Evolutionary conservation across 805 yeast genomes (phyloP), one percentile per base, ranked within the genome.

Genomic region (Ogataea sp.): DNA sequence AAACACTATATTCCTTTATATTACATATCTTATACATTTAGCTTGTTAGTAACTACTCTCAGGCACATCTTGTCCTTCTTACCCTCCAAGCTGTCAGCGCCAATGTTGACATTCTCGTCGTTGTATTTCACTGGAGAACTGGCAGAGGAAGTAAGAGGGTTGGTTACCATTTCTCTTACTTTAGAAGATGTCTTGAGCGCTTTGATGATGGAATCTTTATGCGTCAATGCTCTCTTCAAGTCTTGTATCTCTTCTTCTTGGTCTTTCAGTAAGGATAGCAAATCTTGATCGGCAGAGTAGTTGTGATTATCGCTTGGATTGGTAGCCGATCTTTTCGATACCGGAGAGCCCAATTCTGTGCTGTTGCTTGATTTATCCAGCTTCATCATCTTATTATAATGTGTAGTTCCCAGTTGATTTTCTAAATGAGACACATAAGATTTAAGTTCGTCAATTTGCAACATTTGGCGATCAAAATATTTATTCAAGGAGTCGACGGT

Each of bases 191-290:
- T 75, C 27, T 80, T 75, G 40, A 87, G 62, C 1, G 90, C 87
- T 43, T 73, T 75, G 42, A 88, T 83, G 46, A 88, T 80, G 34
- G 79, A 78, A 48, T 87, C 95, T 56, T 87, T 88, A 45, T 83
- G 84, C 34, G 72, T 70, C 29, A 84, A 51, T 33, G 73, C 67
- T 37, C 75, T 80, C 49, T 72, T 71, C 47, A 89, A 64, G 37
- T 79, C 86, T 35, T 61, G 49, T 13, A 88, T 74, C 50, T 83
- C 90, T 36, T 78, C 85, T 41, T 74, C 80, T 47, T 79, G 80
- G 33, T 80, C 83, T 44, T 67, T 67, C 40, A 78, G 50, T 8
- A 76, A 48, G 10, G 23, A 39, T 25, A 31, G 21, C n/a, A 38
- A 24, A 3, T 32, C 31, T 8, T 10, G 17, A 3, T n/a, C 17